These are phyloP conservation scores for Cocos nucifera DNA, from an alignment of 176 grass and related monocot species.

Conservation along the genomic window DNA sequence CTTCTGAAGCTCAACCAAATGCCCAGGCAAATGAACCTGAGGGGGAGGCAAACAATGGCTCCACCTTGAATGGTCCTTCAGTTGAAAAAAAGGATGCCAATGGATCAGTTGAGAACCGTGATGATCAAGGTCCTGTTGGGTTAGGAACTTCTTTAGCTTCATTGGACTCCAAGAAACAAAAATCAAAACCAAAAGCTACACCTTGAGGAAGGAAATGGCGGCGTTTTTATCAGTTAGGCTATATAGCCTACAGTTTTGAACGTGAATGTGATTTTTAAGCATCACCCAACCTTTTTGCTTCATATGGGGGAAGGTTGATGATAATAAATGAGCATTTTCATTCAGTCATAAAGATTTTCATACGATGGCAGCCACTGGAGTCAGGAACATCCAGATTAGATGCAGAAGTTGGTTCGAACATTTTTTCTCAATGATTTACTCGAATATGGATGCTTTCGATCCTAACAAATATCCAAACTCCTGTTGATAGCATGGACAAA, in stretches of 20 bases:
- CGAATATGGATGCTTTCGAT: neutral
- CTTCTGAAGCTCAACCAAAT: constrained; percentile 20
- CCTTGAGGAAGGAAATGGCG: constrained; percentile 1
- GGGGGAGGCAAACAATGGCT: constrained; percentile 14
- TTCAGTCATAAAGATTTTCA: too few relatives aligned
- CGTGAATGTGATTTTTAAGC: neutral
- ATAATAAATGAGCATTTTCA: too few relatives aligned
- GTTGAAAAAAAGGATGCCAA: constrained; percentile 18
- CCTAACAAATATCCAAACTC: neutral
- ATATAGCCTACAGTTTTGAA: neutral
- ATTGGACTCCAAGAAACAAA: constrained; percentile 83
- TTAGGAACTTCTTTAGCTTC: constrained; percentile 45
- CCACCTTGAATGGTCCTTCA: constrained; percentile 21
- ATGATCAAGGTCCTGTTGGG: constrained; percentile 45
- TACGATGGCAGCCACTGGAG: too few relatives aligned
- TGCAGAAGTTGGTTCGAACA: too few relatives aligned
- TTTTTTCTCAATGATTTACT: neutral
- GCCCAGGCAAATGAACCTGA: constrained; percentile 13
- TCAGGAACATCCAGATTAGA: too few relatives aligned
- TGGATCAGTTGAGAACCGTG: constrained; percentile 8
- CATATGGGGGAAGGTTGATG: too few relatives aligned
- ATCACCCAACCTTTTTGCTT: neutral
- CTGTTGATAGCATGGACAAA: neutral
- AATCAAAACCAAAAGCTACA: constrained; percentile 42
- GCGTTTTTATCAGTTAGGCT: neutral